A percentile compares a stretch with the other conserved stretches of the same genome.
Conservation (phyloP, 169 alveolate species). For the Plasmodium cynomolgi region DNA sequence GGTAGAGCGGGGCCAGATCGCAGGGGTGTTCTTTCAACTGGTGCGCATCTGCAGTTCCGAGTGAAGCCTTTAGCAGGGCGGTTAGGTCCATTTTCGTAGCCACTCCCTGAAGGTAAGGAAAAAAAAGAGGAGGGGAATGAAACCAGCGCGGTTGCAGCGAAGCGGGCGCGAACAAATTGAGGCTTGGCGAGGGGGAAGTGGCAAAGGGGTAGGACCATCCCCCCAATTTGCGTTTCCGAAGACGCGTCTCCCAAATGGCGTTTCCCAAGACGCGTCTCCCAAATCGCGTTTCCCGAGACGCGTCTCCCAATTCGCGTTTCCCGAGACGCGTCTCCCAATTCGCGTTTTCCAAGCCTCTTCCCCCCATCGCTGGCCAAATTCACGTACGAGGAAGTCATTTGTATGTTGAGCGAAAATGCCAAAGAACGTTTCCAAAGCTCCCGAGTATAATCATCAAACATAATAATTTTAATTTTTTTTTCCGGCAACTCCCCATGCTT, state of each 20-base stretch:
- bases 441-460: conserved; percentile 75
- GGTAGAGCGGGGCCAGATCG: not conserved
- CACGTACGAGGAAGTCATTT: conserved; percentile 67
- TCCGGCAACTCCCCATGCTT: conserved; percentile 8
- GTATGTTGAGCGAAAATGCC: conserved; percentile 58
- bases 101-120: conserved; percentile 60
- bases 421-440: conserved; percentile 70
- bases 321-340: not conserved
- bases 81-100: conserved; percentile 58
- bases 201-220: not conserved
- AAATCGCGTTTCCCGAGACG: not conserved
- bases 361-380: not conserved
- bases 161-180: not conserved
- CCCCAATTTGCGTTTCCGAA: no score
- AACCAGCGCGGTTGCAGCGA: not conserved
- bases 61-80: not conserved
- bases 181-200: not conserved
- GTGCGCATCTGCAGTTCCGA: not conserved
- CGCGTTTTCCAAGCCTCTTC: not conserved
- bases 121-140: conserved; percentile 1
- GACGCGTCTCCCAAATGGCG: not conserved
- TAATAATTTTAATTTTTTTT: conserved; percentile 59
- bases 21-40: not conserved
- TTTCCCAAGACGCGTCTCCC: not conserved
- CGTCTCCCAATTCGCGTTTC: not conserved